Conservation (phyloP, 2,329 filamentous ascomycete species). For the Botrytis galanthina region DNA sequence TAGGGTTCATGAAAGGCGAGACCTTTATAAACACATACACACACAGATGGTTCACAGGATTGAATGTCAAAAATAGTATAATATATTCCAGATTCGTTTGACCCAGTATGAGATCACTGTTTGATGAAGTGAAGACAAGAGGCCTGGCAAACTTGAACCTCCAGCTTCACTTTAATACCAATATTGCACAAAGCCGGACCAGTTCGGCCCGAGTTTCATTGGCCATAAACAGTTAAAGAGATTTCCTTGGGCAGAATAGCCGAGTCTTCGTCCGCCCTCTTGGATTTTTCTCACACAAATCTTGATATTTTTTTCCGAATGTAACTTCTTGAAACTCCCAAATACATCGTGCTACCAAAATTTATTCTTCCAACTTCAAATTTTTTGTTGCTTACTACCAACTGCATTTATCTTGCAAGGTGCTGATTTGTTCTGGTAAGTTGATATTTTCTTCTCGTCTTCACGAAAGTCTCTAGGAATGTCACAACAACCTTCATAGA, state of each 20-base stretch:
- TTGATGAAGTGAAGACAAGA: neutral
- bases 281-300: neutral
- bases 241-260: neutral
- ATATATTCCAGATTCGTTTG: neutral
- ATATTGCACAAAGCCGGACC: neutral
- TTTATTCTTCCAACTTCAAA: neutral
- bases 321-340: neutral
- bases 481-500: rapidly evolving
- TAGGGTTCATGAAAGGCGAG: neutral
- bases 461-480: neutral
- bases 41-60: neutral
- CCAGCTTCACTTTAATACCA: neutral
- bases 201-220: neutral
- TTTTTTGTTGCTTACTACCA: neutral
- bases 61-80: neutral
- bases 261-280: too few relatives aligned
- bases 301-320: neutral
- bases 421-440: neutral
- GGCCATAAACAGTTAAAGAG: neutral
- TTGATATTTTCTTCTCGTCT: neutral
- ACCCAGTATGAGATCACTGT: neutral
- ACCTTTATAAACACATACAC: neutral
- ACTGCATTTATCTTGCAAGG: neutral
- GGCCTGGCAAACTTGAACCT: neutral
- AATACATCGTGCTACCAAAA: too few relatives aligned